These are phyloP conservation scores for Senna siamea DNA, from an alignment of 306 rosid genomes.

Conservation along the genomic window DNA sequence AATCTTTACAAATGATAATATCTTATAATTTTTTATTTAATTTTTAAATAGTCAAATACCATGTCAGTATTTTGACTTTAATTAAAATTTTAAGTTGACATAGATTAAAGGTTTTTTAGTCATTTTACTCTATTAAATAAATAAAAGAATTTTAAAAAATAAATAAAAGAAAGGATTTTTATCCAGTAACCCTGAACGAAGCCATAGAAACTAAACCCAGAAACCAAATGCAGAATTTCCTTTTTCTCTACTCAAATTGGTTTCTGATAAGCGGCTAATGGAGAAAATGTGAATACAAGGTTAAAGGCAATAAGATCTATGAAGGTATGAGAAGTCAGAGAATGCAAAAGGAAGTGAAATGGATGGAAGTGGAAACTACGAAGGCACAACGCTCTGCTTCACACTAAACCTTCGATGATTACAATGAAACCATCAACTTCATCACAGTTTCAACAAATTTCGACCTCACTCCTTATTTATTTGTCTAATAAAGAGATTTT, in stretches of 20 bases:
- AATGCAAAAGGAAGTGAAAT: constrained; percentile 13
- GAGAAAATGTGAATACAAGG: constrained; percentile 35
- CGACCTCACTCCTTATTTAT: constrained; percentile 5
- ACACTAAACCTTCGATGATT: constrained; percentile 46
- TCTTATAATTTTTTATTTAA: too few relatives aligned
- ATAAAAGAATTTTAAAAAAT: too few relatives aligned
- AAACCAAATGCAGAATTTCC: constrained; percentile 26
- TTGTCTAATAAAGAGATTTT: constrained; percentile 27
- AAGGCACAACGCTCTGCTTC: background rate
- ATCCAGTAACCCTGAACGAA: constrained; percentile 66
- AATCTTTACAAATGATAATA: too few relatives aligned
- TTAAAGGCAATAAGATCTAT: constrained; percentile 41
- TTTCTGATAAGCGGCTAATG: too few relatives aligned
- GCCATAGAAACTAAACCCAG: constrained; percentile 57
- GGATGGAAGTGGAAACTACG: constrained; percentile 51
- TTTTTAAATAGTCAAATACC: too few relatives aligned
- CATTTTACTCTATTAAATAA: too few relatives aligned
- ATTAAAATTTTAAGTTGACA: too few relatives aligned
- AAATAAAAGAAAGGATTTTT: constrained; percentile 47
- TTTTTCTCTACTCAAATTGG: constrained; percentile 18
- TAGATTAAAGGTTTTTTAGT: too few relatives aligned
- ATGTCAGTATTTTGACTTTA: too few relatives aligned
- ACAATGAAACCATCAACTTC: constrained; percentile 48
- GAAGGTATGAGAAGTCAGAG: constrained; percentile 38
- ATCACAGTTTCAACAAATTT: constrained; percentile 38